Evolutionary conservation across 2,329 filamentous ascomycete species (phyloP).

Genomic region (Orbilia javanica): DNA sequence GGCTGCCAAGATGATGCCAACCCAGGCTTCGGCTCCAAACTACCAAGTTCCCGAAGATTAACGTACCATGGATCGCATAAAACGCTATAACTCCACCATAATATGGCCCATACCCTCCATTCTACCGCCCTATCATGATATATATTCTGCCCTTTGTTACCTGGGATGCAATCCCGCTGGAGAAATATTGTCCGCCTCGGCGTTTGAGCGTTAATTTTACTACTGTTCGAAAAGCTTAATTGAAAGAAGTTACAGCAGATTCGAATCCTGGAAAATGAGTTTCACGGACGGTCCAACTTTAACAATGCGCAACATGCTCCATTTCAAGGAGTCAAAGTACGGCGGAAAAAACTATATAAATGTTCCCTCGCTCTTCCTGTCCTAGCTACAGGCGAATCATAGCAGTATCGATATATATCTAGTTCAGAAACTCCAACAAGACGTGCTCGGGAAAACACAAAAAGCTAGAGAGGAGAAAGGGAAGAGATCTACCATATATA

Average conservation of each 20-base stretch:
- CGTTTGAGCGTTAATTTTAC: not conserved
- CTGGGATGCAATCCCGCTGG: not conserved
- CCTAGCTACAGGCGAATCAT: too few species aligned
- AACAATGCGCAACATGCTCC: not conserved
- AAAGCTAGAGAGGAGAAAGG: too few species aligned
- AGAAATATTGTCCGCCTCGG: constrained; percentile 37
- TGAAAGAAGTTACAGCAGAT: too few species aligned
- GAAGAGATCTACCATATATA: not conserved
- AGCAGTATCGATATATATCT: too few species aligned
- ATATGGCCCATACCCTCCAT: too few species aligned
- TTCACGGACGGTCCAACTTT: not conserved
- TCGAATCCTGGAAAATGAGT: not conserved
- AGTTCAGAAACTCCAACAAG: not conserved
- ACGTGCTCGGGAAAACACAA: not conserved
- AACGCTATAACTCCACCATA: too few species aligned
- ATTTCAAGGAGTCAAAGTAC: not conserved
- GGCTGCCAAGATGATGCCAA: constrained; percentile 20
- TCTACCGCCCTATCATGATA: not conserved
- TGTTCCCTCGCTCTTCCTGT: not conserved
- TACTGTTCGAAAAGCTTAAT: not conserved
- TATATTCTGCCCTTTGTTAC: not conserved
- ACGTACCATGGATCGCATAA: constrained; percentile 24
- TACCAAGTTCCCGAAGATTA: not conserved
- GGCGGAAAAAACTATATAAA: not conserved
- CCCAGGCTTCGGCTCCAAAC: constrained; percentile 16